Conservation (phyloP, 768 basidiomycete genomes). For the Bullera alba region DNA sequence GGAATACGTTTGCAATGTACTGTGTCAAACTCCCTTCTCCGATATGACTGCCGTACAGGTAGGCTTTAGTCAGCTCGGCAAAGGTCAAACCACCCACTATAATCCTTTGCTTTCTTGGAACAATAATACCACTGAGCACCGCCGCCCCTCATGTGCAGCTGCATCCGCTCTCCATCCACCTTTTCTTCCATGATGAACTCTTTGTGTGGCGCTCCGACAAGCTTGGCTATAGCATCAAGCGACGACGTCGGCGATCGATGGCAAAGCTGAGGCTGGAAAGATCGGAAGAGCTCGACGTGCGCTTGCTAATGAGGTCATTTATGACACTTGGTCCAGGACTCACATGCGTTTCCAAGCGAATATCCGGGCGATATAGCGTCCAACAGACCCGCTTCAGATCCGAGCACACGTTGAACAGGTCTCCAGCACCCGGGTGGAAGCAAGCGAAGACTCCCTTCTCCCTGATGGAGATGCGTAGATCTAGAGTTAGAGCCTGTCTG, state of each 20-base stretch:
- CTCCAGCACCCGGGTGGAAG: slow-evolving; percentile 90
- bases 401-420: slow-evolving; percentile 91
- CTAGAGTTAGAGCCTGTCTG: slow-evolving; percentile 36
- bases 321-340: not conserved
- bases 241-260: slow-evolving; percentile 68
- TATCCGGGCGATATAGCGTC: slow-evolving; percentile 71
- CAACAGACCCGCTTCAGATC: slow-evolving; percentile 90
- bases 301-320: slow-evolving; percentile 58
- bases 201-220: slow-evolving; percentile 59
- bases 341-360: slow-evolving; percentile 49
- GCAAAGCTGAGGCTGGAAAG: slow-evolving; percentile 93
- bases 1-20: slow-evolving; percentile 68
- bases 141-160: slow-evolving; percentile 84
- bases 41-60: slow-evolving; percentile 77
- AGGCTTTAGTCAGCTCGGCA: slow-evolving; percentile 57
- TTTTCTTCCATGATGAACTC: slow-evolving; percentile 94
- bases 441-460: slow-evolving; percentile 86
- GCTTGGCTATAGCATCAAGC: slow-evolving; percentile 73
- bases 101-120: slow-evolving; percentile 58
- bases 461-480: slow-evolving; percentile 85
- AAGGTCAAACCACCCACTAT: slow-evolving; percentile 21
- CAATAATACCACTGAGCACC: slow-evolving; percentile 76
- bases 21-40: slow-evolving; percentile 84
- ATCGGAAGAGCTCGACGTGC: slow-evolving; percentile 68
- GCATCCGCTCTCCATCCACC: slow-evolving; percentile 92